Evolutionary conservation across 2,329 filamentous ascomycete species (phyloP), one percentile per base, ranked within the genome.

Genomic region (Fusarium annulatum): DNA sequence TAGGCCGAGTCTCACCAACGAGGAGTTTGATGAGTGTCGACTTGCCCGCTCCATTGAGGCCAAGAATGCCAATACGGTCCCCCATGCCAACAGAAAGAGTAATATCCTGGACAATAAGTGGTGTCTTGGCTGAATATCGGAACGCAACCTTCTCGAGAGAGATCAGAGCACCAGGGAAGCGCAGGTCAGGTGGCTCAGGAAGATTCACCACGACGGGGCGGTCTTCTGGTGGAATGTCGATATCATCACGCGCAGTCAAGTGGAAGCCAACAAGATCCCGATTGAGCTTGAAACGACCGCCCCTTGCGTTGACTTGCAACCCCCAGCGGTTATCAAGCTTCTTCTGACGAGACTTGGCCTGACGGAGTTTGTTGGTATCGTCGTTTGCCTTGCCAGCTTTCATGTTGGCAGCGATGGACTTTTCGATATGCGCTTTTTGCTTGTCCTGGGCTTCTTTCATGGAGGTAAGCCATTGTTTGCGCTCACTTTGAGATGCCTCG

Each of bases 371-470:
- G 79, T 96, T 96, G 75, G 95, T 92, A 77, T 97, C 94, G 36
- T 94, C 93, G 33, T 91, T 92, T 53, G 91, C 90, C 79, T 92
- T 93, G 11, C 93, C 94, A 26, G 92, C 89, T 73, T 91, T 92
- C 77, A 94, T 88, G 74, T 93, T 96, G 67, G 91, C 89, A 26
- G 88, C 86, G 57, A 97, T 94, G 1, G 91, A 93, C 75, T 93
- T 89, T 81, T 96, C 91, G 69, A 97, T 93, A 77, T 96, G 93
- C 7, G 92, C 90, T 62, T 91, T 92, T 80, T 97, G 93, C 79
- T 90, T 91, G 61, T 96, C 93, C 78, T 96, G 92, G 0, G 94
- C 93, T 28, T 94, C 93, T 77, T 93, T 93, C 92, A 96, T 93
- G 74, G 91, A 91, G 21, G 86, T 88, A 73, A 95, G 86, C 80